These are phyloP conservation scores for Bipolaris cookei DNA, from an alignment of 2,329 filamentous ascomycete genomes.

Conservation along the genomic window DNA sequence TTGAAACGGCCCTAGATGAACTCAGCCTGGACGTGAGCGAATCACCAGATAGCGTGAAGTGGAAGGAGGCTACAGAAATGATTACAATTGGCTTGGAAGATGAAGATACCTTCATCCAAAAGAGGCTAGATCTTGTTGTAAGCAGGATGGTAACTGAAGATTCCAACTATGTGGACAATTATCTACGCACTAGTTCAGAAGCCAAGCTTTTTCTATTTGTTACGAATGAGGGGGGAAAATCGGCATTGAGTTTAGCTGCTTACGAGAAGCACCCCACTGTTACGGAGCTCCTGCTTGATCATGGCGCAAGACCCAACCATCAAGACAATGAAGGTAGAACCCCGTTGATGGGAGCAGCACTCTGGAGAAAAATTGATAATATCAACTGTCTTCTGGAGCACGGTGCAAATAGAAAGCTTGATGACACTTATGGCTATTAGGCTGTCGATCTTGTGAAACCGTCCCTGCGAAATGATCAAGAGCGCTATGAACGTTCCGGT, in stretches of 20 bases:
- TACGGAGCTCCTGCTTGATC: neutral
- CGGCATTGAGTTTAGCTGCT: neutral
- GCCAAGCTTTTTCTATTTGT: neutral
- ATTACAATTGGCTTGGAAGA: too few relatives aligned
- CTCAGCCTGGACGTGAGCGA: too few relatives aligned
- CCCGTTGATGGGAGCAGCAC: neutral
- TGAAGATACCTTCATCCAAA: too few relatives aligned
- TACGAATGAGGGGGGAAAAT: neutral
- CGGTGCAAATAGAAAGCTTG: neutral
- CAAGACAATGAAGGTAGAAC: neutral
- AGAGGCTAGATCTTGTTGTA: too few relatives aligned
- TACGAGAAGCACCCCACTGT: neutral
- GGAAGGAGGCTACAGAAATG: too few relatives aligned
- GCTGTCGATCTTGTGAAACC: neutral
- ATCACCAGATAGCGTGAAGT: too few relatives aligned
- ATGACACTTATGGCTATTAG: neutral
- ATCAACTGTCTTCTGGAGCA: neutral
- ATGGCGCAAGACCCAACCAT: neutral
- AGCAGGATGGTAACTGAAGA: too few relatives aligned
- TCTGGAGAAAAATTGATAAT: neutral
- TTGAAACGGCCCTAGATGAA: too few relatives aligned
- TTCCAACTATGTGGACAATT: too few relatives aligned
- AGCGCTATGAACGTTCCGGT: neutral
- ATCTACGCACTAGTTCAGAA: neutral
- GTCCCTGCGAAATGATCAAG: neutral